Percentiles rank a stretch among this genome's conserved stretches.
Evolutionary conservation across 768 basidiomycete species (phyloP).

Genomic region (Cubamyces lactineus): DNA sequence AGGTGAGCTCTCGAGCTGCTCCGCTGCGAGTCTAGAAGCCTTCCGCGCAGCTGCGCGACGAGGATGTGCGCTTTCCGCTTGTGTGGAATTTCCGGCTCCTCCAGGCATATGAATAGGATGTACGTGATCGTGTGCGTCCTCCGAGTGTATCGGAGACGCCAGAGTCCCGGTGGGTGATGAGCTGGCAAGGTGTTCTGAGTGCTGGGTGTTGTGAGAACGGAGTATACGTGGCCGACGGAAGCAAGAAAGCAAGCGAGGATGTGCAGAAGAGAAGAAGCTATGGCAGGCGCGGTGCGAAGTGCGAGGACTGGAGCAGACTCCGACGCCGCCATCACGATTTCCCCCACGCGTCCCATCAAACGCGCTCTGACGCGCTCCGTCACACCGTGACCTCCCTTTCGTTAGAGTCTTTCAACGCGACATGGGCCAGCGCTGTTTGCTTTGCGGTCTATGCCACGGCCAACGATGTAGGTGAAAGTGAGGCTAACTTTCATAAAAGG

Average conservation of each 20-base stretch:
- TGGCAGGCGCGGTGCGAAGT: background rate
- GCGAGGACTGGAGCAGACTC: background rate
- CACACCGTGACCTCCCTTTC: constrained; percentile 13
- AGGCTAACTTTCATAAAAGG: too few species aligned
- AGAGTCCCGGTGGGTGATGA: background rate
- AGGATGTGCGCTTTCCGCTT: background rate
- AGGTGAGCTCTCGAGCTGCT: constrained; percentile 31
- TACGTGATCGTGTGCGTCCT: background rate
- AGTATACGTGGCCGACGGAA: background rate
- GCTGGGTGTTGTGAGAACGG: background rate
- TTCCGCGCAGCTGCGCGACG: constrained; percentile 30
- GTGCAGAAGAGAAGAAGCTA: background rate
- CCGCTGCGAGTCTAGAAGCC: constrained; percentile 28
- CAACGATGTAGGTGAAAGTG: too few species aligned
- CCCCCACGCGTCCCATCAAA: constrained; percentile 14
- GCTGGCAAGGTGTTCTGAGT: background rate
- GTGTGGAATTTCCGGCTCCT: background rate
- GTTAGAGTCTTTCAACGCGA: too few species aligned
- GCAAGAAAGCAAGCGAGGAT: background rate
- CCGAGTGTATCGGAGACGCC: background rate
- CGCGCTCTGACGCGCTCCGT: constrained; percentile 23
- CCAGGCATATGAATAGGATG: background rate
- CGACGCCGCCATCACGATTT: background rate
- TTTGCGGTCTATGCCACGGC: too few species aligned
- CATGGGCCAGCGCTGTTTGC: too few species aligned